These are phyloP conservation scores for Bolboschoenoplectus hybrid DNA, from an alignment of 202 grass and related monocot genomes.

Conservation along the genomic window DNA sequence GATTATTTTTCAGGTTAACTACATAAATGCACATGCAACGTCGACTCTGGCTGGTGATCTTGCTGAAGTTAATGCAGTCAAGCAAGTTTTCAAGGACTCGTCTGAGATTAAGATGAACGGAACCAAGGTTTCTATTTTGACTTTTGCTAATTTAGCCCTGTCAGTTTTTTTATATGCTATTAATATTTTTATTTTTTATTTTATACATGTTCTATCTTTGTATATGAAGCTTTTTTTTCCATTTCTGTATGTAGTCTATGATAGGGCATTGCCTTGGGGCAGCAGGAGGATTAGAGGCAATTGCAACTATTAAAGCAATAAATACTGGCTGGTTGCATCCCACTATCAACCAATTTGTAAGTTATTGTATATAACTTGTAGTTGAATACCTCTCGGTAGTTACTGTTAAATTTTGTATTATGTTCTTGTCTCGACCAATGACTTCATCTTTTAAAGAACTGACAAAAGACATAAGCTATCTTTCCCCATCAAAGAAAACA, in stretches of 20 bases:
- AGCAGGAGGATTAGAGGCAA: conserved; percentile 89
- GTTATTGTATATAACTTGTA: conserved; percentile 34
- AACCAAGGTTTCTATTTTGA: conserved; percentile 62
- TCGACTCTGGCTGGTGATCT: conserved; percentile 97
- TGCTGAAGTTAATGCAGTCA: conserved; percentile 94
- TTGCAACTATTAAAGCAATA: conserved; percentile 94
- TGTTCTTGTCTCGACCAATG: conserved; percentile 24
- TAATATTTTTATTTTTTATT: background rate
- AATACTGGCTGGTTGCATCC: conserved; percentile 96
- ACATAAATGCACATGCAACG: conserved; percentile 97
- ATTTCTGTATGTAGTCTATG: conserved; percentile 67
- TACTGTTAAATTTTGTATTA: background rate
- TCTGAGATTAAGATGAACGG: conserved; percentile 94
- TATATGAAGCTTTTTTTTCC: background rate
- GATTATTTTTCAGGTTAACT: conserved; percentile 74
- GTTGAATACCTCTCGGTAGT: background rate
- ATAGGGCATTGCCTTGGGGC: conserved; percentile 99
- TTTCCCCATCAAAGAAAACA: background rate
- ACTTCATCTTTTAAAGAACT: background rate
- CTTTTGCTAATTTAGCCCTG: background rate
- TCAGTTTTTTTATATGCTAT: conserved; percentile 33
- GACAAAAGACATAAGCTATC: background rate
- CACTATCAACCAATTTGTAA: conserved; percentile 98
- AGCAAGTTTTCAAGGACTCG: conserved; percentile 82
- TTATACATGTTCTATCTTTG: background rate